phyloP scores from a whole-genome alignment of 176 grass and related monocot genomes.

The Musa troglodytarum region DNA sequence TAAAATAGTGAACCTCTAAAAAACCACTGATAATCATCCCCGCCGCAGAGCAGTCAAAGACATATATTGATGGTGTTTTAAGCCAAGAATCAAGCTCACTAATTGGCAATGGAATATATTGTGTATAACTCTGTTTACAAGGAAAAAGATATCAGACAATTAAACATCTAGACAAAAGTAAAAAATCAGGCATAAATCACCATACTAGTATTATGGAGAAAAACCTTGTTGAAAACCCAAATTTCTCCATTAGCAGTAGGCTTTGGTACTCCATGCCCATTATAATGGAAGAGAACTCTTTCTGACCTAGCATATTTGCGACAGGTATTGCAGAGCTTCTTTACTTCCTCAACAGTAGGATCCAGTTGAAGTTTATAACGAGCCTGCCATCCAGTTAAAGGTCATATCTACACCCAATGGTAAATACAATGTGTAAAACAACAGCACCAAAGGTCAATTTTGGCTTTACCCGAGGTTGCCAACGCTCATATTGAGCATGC shows the following conservation, averaged over 20 bases:
- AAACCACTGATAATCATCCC: slow-evolving; percentile 85
- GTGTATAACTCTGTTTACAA: slow-evolving; percentile 81
- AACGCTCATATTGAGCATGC: slow-evolving; percentile 88
- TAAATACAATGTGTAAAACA: neutral
- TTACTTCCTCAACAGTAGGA: slow-evolving; percentile 90
- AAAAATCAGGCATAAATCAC: neutral
- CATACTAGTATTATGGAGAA: slow-evolving; percentile 3
- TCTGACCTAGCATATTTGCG: slow-evolving; percentile 97
- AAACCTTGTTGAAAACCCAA: slow-evolving; percentile 99
- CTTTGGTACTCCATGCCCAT: slow-evolving; percentile 94
- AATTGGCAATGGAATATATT: slow-evolving; percentile 93
- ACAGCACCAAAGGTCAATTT: neutral
- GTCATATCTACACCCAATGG: slow-evolving; percentile 10
- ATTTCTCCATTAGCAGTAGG: slow-evolving; percentile 93
- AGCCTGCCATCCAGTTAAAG: slow-evolving; percentile 29
- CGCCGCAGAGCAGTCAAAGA: slow-evolving; percentile 91
- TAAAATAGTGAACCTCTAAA: slow-evolving; percentile 51
- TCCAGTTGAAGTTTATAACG: slow-evolving; percentile 90
- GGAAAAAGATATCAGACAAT: neutral
- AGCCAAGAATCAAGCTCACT: slow-evolving; percentile 95
- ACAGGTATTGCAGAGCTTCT: slow-evolving; percentile 92
- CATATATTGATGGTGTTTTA: slow-evolving; percentile 94
- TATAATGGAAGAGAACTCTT: slow-evolving; percentile 98
- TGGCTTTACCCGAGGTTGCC: slow-evolving; percentile 72
- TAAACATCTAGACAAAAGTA: neutral